Conservation (phyloP, 441 rosid genomes). For the Hura crepitans region DNA sequence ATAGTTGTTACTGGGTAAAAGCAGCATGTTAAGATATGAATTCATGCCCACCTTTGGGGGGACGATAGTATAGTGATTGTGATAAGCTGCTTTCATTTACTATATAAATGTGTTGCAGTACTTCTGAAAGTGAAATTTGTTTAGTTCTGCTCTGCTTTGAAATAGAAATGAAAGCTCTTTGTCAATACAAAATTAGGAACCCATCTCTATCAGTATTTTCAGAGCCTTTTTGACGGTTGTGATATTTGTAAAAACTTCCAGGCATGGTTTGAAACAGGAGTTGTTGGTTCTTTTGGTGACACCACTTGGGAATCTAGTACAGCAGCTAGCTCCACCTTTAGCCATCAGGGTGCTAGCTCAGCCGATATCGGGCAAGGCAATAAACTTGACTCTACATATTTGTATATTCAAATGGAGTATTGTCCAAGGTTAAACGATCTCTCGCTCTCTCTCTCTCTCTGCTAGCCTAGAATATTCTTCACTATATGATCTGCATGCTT, state of each 20-base stretch:
- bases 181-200: slow-evolving; percentile 9
- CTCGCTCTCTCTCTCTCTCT: slow-evolving; percentile 8
- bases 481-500: not conserved
- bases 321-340: slow-evolving; percentile 63
- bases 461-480: not conserved
- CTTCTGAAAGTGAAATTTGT: not conserved
- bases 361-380: slow-evolving; percentile 62
- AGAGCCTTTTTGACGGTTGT: slow-evolving; percentile 26
- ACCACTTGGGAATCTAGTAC: slow-evolving; percentile 69
- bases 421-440: slow-evolving; percentile 77
- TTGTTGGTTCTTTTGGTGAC: slow-evolving; percentile 59
- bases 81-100: not conserved
- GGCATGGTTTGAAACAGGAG: slow-evolving; percentile 99
- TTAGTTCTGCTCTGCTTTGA: not conserved
- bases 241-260: slow-evolving; percentile 44
- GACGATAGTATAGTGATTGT: not conserved
- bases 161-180: not conserved
- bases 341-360: slow-evolving; percentile 50
- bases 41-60: slow-evolving; percentile 6
- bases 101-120: not conserved
- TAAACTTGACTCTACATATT: slow-evolving; percentile 73
- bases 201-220: not conserved
- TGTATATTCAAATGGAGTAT: slow-evolving; percentile 96
- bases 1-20: not conserved
- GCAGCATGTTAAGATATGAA: not conserved